Evolutionary conservation across 2,329 filamentous ascomycete genomes (phyloP).

Genomic region (Emmonsiellopsis sp.): DNA sequence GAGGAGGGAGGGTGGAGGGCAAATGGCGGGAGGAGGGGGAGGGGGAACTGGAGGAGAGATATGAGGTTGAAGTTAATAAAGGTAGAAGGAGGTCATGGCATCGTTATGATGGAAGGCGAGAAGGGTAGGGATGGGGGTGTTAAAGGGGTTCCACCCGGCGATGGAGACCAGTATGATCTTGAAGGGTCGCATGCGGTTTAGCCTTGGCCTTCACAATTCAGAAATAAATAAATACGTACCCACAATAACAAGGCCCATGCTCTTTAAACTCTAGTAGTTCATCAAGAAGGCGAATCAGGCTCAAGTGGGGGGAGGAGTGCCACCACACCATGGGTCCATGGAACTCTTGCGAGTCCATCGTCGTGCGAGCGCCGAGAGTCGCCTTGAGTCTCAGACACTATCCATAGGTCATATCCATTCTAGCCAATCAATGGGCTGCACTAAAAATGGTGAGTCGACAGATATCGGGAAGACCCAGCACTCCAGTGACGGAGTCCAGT

Average conservation of each 20-base stretch:
- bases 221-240: conserved; percentile 1
- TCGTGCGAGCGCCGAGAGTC: neutral
- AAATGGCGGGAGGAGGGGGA: conserved; percentile 10
- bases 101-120: neutral
- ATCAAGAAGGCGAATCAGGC: conserved; percentile 9
- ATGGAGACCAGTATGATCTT: neutral
- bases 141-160: neutral
- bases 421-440: neutral
- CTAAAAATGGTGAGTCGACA: neutral
- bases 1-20: conserved; percentile 8
- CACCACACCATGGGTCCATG: conserved; percentile 1
- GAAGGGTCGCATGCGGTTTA: conserved; percentile 1
- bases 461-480: conserved; percentile 1
- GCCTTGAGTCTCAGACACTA: neutral
- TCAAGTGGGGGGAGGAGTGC: conserved; percentile 15
- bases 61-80: conserved; percentile 6
- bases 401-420: neutral
- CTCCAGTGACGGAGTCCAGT: neutral
- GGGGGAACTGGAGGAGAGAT: conserved; percentile 9
- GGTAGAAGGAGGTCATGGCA: neutral
- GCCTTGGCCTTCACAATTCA: conserved; percentile 1
- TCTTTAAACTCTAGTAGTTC: conserved; percentile 2
- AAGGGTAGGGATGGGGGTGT: neutral
- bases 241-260: conserved; percentile 8
- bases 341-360: neutral